Base-by-base conservation (phyloP, 108 stramenopile genomes). In the Skeletonema marinoi region DNA sequence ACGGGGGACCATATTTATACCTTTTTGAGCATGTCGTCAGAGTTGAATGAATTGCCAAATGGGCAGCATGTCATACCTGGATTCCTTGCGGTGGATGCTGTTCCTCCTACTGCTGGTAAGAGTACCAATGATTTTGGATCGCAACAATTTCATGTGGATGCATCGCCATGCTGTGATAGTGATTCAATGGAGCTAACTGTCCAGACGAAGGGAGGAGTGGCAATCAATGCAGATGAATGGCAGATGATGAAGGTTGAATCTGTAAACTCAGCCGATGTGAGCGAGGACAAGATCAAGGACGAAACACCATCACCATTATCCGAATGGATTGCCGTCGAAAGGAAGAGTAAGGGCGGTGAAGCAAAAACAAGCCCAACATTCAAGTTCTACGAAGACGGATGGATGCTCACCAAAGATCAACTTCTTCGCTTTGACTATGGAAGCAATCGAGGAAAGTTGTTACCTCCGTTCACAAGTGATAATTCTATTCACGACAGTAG, bases 321-420 rank as follows among this genome's bases (percentile, higher is more conserved):
- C 11, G 16, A 7, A 29, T 56, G 54, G 25, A 21, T 56, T 56
- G 54, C 54, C 25, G 25, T 56, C 25, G 54, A 56, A 25, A 11
- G 7, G 7, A 56, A 25, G 54, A 56, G 54, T 0, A 56, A 25
- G 54, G 29, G 54, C 0, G 21, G 9, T 2, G 54, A 10, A 25
- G 25, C 7, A 0, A 2, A 25, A 56, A 65, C 64, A 39, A 31
- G 6, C 2, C 29, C 65, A 29, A 29, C 29, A 19, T 66, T 41
- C 65, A 39, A 25, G 2, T 66, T 66, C 14, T 66, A 41, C 39
- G 10, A 66, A 39, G 41, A 66, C 39, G 65, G 65, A 11, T 66
- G 65, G 65, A 66, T 66, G 2, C 41, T 66, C 13, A 66, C 65
- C 21, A 66, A 42, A 39, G 65, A 66, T 2, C 65, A 66, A 39